A percentile compares a stretch with the other conserved stretches of the same genome.
Conservation (phyloP, 345 rosid species). For the Xanthoceras sorbifolium region DNA sequence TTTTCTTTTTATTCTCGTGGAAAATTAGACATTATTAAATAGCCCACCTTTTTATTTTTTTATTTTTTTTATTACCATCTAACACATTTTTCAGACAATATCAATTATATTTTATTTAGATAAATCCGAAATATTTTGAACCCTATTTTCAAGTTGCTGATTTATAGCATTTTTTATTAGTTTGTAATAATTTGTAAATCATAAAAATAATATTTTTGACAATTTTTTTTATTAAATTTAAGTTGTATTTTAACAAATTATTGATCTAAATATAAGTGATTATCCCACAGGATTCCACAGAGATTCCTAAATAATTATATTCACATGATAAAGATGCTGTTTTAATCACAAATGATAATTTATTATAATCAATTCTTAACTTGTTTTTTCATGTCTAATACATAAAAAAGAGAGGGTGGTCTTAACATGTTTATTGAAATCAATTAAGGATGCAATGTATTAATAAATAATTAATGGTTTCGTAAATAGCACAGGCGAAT, state of each 20-base stretch:
- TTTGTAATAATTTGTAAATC: too few species aligned
- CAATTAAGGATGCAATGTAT: too few species aligned
- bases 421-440: too few species aligned
- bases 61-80: background rate
- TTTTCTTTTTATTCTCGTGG: background rate
- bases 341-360: too few species aligned
- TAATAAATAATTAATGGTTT: too few species aligned
- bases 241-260: background rate
- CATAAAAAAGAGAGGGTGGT: too few species aligned
- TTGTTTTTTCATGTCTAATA: too few species aligned
- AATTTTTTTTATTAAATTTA: too few species aligned
- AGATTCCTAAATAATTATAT: background rate
- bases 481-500: too few species aligned
- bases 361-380: too few species aligned
- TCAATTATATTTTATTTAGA: background rate
- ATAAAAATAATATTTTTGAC: background rate
- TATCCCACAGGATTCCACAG: background rate
- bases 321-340: background rate
- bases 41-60: background rate
- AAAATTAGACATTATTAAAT: too few species aligned
- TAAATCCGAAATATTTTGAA: background rate
- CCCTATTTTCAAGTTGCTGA: background rate
- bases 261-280: background rate
- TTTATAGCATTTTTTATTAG: background rate
- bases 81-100: background rate